A percentile compares a stretch with the other conserved stretches of the same genome.
Conservation (phyloP, 208 protist genomes). For the Sergeia podlipaevii region DNA sequence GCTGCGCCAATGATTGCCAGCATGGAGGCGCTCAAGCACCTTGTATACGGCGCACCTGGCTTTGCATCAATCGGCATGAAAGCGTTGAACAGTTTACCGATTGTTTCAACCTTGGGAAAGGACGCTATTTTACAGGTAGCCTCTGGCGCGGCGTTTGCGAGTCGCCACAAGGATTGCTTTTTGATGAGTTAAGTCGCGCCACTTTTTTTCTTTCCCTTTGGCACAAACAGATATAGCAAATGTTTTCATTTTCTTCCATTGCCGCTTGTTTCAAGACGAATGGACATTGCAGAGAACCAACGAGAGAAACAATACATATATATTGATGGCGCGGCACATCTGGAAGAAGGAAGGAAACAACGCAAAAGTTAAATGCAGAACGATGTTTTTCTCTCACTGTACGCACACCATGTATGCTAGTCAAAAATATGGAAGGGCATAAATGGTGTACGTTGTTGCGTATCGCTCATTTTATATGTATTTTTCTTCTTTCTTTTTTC, state of each 20-base stretch:
- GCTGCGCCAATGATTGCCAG: constrained; percentile 67
- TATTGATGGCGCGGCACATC: no score
- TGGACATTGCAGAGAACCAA: not conserved
- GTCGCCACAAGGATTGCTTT: constrained; percentile 53
- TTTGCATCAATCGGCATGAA: constrained; percentile 68
- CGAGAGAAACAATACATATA: no score
- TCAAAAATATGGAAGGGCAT: no score
- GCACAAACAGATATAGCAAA: constrained; percentile 2
- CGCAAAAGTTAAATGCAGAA: no score
- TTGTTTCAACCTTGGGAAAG: constrained; percentile 71
- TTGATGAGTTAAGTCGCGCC: constrained; percentile 30
- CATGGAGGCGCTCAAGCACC: constrained; percentile 75
- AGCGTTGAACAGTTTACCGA: constrained; percentile 48
- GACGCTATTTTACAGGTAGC: constrained; percentile 74
- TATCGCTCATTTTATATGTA: no score
- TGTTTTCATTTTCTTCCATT: constrained; percentile 3
- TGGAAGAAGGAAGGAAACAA: no score
- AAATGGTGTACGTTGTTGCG: no score
- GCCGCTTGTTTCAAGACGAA: constrained; percentile 2
- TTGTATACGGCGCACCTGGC: constrained; percentile 41
- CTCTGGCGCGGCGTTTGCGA: constrained; percentile 67
- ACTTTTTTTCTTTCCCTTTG: not conserved
- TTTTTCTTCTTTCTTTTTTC: no score
- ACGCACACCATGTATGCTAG: no score
- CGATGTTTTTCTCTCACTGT: no score